phyloP scores from a whole-genome alignment of 768 basidiomycete species.

The Leccinum longicurvipes region DNA sequence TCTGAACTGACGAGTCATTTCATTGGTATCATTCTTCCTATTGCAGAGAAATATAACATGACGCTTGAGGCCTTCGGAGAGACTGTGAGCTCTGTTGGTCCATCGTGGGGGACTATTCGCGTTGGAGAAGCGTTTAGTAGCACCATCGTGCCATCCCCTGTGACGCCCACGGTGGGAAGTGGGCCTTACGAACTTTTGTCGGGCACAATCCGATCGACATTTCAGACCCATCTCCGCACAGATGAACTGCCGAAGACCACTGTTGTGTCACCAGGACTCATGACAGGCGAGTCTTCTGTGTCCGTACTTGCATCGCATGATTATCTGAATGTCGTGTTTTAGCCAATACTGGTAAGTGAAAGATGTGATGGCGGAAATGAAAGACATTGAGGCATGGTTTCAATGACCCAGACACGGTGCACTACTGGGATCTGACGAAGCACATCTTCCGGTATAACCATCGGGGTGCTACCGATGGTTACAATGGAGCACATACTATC shows the following conservation, averaged over 20 bases:
- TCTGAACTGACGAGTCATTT: conserved; percentile 14
- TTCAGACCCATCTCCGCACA: conserved; percentile 31
- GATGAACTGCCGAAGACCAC: conserved; percentile 19
- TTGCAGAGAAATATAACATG: conserved; percentile 37
- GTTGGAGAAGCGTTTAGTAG: conserved; percentile 35
- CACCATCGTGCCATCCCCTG: conserved; percentile 39
- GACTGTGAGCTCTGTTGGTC: conserved; percentile 18
- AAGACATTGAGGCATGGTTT: conserved; percentile 11
- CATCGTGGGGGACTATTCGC: conserved; percentile 35
- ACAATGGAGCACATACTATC: conserved; percentile 33
- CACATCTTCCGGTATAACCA: conserved; percentile 49
- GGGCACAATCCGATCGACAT: conserved; percentile 41
- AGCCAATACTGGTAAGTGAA: conserved; percentile 26
- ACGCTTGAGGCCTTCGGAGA: conserved; percentile 41
- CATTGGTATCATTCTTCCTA: conserved; percentile 1
- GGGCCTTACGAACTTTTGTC: conserved; percentile 40
- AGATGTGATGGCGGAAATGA: conserved; percentile 19
- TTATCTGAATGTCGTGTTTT: conserved; percentile 1
- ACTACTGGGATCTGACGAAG: conserved; percentile 44
- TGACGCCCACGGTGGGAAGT: conserved; percentile 37
- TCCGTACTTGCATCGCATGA: neutral
- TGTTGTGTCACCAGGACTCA: conserved; percentile 38
- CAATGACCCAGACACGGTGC: conserved; percentile 37
- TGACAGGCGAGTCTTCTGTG: conserved; percentile 11
- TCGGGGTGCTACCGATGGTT: conserved; percentile 27